These are phyloP conservation scores for Penicillium janthinellum DNA, from an alignment of 2,329 filamentous ascomycete species.

Conservation along the genomic window DNA sequence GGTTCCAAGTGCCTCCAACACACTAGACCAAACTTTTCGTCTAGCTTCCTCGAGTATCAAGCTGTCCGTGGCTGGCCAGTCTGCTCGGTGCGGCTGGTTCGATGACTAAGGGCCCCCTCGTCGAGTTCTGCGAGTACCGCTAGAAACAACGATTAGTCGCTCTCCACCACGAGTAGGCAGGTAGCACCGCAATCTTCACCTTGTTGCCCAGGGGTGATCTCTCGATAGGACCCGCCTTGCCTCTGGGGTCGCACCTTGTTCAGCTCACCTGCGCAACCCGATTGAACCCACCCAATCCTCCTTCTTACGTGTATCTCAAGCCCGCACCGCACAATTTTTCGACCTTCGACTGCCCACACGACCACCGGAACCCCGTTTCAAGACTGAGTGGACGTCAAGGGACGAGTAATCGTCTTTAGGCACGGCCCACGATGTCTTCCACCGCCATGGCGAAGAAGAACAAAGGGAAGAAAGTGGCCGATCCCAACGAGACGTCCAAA, in stretches of 20 bases:
- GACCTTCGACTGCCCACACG: conserved; percentile 23
- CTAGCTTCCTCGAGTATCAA: not conserved
- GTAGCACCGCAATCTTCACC: conserved; percentile 5
- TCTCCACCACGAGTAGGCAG: conserved; percentile 20
- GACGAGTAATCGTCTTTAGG: conserved; percentile 6
- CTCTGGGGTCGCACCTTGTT: conserved; percentile 23
- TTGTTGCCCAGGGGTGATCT: conserved; percentile 26
- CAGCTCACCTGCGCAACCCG: conserved; percentile 3
- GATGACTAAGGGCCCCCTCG: conserved; percentile 32
- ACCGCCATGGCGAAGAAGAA: conserved; percentile 68
- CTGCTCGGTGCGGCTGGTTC: conserved; percentile 27
- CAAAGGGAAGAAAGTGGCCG: conserved; percentile 81
- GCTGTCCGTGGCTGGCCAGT: conserved; percentile 13
- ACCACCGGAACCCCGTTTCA: conserved; percentile 44
- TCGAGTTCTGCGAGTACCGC: conserved; percentile 33
- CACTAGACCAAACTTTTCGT: not conserved
- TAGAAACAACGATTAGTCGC: conserved; percentile 29
- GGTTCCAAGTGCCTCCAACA: not conserved
- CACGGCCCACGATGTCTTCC: conserved; percentile 45
- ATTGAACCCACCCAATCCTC: conserved; percentile 19
- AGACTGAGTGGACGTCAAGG: conserved; percentile 30
- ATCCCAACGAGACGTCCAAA: conserved; percentile 87
- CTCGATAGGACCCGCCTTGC: conserved; percentile 11
- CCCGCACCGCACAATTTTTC: conserved; percentile 26
- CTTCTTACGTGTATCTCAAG: conserved; percentile 12